Evolutionary conservation across 176 grass and related monocot species (phyloP).

Genomic region (Triticum timopheevii): DNA sequence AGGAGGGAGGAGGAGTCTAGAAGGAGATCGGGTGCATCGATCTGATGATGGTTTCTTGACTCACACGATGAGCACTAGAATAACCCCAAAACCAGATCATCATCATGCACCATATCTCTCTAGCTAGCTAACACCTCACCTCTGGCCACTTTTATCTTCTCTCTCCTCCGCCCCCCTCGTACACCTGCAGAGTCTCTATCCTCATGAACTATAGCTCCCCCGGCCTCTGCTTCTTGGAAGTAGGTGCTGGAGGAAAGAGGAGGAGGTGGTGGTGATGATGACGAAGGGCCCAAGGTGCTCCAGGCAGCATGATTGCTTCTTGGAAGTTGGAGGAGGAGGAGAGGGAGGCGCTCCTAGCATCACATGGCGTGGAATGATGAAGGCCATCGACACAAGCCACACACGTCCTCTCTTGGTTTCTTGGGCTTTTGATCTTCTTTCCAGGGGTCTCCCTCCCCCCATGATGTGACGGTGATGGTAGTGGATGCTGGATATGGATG

Average conservation of each 20-base stretch:
- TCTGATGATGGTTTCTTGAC: constrained; percentile 61
- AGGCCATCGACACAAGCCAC: constrained; percentile 40
- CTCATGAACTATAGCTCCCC: constrained; percentile 36
- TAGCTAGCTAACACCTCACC: neutral
- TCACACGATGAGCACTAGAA: constrained; percentile 6
- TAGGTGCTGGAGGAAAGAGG: constrained; percentile 31
- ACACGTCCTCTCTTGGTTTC: constrained; percentile 42
- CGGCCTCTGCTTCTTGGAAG: constrained; percentile 44
- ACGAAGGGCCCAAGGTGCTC: constrained; percentile 46
- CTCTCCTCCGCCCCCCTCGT: constrained; percentile 4
- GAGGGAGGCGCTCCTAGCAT: constrained; percentile 28
- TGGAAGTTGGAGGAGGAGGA: constrained; percentile 47
- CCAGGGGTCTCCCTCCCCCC: constrained; percentile 23
- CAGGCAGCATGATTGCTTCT: constrained; percentile 62
- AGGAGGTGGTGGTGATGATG: constrained; percentile 47
- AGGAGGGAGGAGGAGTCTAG: neutral
- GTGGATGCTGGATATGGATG: constrained; percentile 12
- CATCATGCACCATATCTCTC: constrained; percentile 30
- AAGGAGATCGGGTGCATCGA: constrained; percentile 19
- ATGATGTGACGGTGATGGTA: constrained; percentile 33
- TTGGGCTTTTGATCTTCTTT: constrained; percentile 46
- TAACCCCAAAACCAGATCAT: constrained; percentile 36
- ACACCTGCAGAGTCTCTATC: constrained; percentile 27
- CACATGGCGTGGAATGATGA: constrained; percentile 59
- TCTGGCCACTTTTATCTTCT: neutral